A percentile compares a stretch with the other conserved stretches of the same genome.
phyloP scores from a whole-genome alignment of 2,329 filamentous ascomycete genomes.

The Neofusicoccum sp. region DNA sequence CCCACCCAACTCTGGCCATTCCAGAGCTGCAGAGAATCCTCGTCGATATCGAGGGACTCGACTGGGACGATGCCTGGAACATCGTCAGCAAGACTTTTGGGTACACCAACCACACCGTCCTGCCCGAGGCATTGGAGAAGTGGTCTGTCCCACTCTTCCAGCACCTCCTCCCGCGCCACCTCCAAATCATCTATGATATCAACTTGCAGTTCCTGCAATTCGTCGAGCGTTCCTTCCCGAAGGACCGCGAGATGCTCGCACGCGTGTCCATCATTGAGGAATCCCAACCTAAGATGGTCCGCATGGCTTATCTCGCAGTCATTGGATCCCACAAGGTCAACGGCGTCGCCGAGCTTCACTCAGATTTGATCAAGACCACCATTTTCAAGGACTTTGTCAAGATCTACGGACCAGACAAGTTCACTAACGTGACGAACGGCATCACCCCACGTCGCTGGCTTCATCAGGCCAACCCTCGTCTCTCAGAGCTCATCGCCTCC shows the following conservation, averaged over 20 bases:
- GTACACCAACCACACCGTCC: constrained; percentile 98
- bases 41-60: constrained; percentile 83
- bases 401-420: constrained; percentile 95
- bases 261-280: constrained; percentile 98
- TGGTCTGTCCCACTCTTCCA: constrained; percentile 95
- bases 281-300: constrained; percentile 94
- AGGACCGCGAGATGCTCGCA: constrained; percentile 80
- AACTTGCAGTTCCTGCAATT: constrained; percentile 90
- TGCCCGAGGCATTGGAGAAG: constrained; percentile 96
- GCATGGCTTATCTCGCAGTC: constrained; percentile 94
- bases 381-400: constrained; percentile 99
- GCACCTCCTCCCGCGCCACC: constrained; percentile 87
- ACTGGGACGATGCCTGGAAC: constrained; percentile 90
- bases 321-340: constrained; percentile 99
- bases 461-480: constrained; percentile 91
- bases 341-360: constrained; percentile 95
- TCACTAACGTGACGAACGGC: constrained; percentile 97
- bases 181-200: constrained; percentile 98
- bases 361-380: constrained; percentile 97
- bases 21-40: constrained; percentile 94
- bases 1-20: constrained; percentile 93
- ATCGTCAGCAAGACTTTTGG: constrained; percentile 72
- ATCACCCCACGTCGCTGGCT: constrained; percentile 96
- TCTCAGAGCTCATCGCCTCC: constrained; percentile 89
- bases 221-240: constrained; percentile 88